Conservation (phyloP, 139 green algal species). For the Chlorella vulgaris region DNA sequence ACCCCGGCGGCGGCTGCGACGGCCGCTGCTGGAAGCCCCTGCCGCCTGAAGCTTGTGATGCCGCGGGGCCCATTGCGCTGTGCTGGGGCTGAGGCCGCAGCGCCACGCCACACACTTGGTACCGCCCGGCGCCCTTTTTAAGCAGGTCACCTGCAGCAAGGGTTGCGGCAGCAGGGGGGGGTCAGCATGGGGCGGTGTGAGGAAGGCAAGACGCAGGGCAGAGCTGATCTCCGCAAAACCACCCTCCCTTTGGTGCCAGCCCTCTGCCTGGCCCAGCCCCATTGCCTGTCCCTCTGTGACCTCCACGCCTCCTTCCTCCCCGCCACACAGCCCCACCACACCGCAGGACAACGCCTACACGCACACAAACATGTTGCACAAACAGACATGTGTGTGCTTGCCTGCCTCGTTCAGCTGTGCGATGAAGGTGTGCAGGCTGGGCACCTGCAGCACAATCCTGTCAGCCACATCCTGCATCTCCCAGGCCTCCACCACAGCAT, state of each 20-base stretch:
- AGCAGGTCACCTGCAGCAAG: conserved; percentile 25
- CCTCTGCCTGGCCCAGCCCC: too few species aligned
- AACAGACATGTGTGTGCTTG: conserved; percentile 43
- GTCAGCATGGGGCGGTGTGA: neutral
- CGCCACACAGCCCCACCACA: neutral
- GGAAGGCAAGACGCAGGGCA: neutral
- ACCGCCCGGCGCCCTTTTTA: conserved; percentile 14
- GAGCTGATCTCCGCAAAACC: neutral
- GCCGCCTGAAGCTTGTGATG: neutral
- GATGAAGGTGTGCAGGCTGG: conserved; percentile 63
- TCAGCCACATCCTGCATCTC: conserved; percentile 47
- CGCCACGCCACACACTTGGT: conserved; percentile 20
- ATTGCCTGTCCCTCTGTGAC: too few species aligned
- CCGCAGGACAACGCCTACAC: neutral
- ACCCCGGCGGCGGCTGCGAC: too few species aligned
- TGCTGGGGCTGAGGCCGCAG: neutral
- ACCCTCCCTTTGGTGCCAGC: too few species aligned
- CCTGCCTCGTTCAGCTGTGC: conserved; percentile 79
- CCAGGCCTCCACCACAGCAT: conserved; percentile 43
- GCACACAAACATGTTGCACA: neutral
- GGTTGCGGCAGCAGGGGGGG: neutral
- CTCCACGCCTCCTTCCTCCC: too few species aligned
- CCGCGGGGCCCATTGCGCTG: neutral
- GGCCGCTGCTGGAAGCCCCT: neutral
- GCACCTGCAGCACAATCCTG: conserved; percentile 64